phyloP scores from a whole-genome alignment of 192 early-diverging fungal species.

The Backusella luteola region DNA sequence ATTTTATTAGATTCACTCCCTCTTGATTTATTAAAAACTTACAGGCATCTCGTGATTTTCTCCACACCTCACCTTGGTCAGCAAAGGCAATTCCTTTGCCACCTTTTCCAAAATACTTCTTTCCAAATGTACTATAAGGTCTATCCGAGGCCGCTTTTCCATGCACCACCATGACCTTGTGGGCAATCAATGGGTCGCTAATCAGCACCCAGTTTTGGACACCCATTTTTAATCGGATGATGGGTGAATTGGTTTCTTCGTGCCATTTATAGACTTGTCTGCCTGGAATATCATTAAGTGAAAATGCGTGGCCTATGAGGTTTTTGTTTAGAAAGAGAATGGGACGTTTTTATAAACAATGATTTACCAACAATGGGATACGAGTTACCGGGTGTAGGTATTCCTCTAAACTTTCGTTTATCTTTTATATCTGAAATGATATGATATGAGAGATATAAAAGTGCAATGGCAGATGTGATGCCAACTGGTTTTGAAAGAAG shows the following conservation, averaged over 20 bases:
- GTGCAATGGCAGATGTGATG: background rate
- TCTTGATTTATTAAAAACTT: background rate
- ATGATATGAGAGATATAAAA: background rate
- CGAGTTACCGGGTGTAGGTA: background rate
- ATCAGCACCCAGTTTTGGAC: slow-evolving; percentile 5
- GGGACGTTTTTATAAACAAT: too few relatives aligned
- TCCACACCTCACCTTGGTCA: background rate
- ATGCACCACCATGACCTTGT: background rate
- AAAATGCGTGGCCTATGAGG: background rate
- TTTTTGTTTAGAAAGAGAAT: background rate
- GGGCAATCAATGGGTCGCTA: background rate
- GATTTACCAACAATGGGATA: background rate
- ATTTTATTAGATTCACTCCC: background rate
- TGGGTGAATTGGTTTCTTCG: slow-evolving; percentile 1
- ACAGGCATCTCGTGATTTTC: background rate
- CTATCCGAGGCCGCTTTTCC: background rate
- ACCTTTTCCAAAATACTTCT: background rate
- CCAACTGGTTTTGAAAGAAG: background rate
- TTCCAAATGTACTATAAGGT: background rate
- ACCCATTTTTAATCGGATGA: slow-evolving; percentile 7
- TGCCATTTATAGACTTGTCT: background rate
- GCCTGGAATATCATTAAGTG: background rate
- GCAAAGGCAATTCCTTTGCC: background rate
- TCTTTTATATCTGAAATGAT: background rate
- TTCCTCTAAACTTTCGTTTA: background rate